phyloP scores from a whole-genome alignment of 2,329 filamentous ascomycete species.

The Arthrobotrys iridis region DNA sequence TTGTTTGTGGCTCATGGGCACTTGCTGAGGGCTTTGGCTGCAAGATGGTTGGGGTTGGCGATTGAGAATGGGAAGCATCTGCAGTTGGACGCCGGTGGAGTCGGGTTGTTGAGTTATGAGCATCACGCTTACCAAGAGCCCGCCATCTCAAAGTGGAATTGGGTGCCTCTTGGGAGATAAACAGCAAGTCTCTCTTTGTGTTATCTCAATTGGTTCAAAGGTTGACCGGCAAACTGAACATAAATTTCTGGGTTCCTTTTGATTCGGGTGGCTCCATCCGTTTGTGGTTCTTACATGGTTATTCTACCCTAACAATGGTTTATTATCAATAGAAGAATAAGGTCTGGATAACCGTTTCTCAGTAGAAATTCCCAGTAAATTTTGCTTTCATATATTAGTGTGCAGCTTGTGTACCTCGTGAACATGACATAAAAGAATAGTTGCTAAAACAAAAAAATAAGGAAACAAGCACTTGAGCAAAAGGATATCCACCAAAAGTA shows the following conservation, averaged over 20 bases:
- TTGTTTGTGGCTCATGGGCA: slow-evolving; percentile 89
- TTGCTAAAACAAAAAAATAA: background rate
- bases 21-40: slow-evolving; percentile 85
- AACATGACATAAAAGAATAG: background rate
- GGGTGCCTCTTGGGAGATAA: slow-evolving; percentile 46
- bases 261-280: too few species aligned
- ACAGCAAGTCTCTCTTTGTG: background rate
- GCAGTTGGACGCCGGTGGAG: slow-evolving; percentile 86
- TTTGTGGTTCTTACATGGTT: too few species aligned
- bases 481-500: background rate
- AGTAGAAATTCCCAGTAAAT: too few species aligned
- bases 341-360: too few species aligned
- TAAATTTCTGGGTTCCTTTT: too few species aligned
- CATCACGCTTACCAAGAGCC: slow-evolving; percentile 81
- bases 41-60: slow-evolving; percentile 80
- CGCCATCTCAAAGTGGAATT: slow-evolving; percentile 67
- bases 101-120: slow-evolving; percentile 76
- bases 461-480: background rate
- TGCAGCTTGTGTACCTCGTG: background rate
- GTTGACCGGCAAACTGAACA: too few species aligned
- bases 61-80: slow-evolving; percentile 80
- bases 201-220: too few species aligned
- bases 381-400: too few species aligned
- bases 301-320: too few species aligned
- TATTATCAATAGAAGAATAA: too few species aligned